These are phyloP conservation scores for Solanum verrucosum DNA, from an alignment of 257 asterid species.

Conservation along the genomic window DNA sequence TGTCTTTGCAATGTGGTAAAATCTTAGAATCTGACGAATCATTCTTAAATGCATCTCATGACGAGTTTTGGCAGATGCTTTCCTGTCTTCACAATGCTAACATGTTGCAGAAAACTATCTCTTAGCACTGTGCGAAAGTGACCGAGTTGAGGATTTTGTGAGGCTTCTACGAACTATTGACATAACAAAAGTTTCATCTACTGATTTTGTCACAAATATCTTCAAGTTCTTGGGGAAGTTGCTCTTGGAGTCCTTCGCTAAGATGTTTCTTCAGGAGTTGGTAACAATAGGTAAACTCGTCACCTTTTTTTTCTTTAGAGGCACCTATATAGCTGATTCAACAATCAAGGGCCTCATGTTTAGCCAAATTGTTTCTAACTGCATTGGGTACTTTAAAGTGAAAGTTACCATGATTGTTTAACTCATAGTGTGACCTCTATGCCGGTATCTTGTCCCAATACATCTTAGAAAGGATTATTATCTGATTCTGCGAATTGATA, in stretches of 20 bases:
- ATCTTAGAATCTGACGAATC: not conserved
- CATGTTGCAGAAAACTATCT: conserved; percentile 54
- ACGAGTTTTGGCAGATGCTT: not conserved
- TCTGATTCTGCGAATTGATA: not conserved
- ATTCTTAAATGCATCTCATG: not conserved
- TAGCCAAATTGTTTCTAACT: not conserved
- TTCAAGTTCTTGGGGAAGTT: conserved; percentile 72
- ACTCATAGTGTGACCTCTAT: not conserved
- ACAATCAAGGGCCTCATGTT: not conserved
- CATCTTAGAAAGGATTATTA: not conserved
- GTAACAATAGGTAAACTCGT: conserved; percentile 49
- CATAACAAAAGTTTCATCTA: conserved; percentile 49
- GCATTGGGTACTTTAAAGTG: not conserved
- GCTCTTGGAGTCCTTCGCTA: conserved; percentile 43
- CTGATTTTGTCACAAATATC: conserved; percentile 25
- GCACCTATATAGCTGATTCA: not conserved
- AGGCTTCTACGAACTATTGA: conserved; percentile 51
- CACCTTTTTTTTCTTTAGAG: not conserved
- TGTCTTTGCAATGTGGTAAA: not conserved
- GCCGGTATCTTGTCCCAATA: not conserved
- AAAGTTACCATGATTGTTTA: not conserved
- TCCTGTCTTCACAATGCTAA: not conserved
- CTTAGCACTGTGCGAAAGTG: conserved; percentile 61
- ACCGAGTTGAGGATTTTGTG: conserved; percentile 40
- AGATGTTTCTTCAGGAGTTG: conserved; percentile 46